phyloP scores from a whole-genome alignment of 768 basidiomycete genomes.

The Russula ochroleuca region DNA sequence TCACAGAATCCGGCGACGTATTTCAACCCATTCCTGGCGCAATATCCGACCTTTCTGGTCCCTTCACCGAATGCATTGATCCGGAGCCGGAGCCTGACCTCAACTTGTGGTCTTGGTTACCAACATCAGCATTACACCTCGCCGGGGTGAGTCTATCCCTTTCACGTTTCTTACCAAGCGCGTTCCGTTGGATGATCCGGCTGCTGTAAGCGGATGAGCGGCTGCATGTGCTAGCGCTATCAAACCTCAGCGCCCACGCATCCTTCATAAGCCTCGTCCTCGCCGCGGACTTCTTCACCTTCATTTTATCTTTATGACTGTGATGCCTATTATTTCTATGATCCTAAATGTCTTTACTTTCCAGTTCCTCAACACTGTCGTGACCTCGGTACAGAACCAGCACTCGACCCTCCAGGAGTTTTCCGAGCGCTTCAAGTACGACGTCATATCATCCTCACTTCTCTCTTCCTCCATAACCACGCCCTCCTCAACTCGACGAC shows the following conservation, averaged over 20 bases:
- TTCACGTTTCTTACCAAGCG: not conserved
- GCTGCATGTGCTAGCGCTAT: not conserved
- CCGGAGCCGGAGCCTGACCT: conserved; percentile 15
- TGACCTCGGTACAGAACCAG: conserved; percentile 14
- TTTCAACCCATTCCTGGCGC: conserved; percentile 27
- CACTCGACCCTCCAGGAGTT: conserved; percentile 21
- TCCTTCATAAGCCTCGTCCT: not conserved
- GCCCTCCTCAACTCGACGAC: conserved; percentile 20
- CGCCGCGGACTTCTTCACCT: not conserved
- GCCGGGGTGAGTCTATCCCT: conserved; percentile 1
- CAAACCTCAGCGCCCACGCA: not conserved
- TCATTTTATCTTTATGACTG: not conserved
- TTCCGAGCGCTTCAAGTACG: conserved; percentile 28
- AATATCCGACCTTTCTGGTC: conserved; percentile 14
- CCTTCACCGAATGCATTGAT: conserved; percentile 8
- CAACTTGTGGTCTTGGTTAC: conserved; percentile 22
- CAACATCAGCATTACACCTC: conserved; percentile 5
- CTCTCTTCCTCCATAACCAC: conserved; percentile 25
- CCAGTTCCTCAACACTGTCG: conserved; percentile 19
- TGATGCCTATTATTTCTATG: not conserved
- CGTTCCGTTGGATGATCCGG: conserved; percentile 14
- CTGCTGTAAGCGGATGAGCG: conserved; percentile 9
- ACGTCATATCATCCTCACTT: conserved; percentile 28
- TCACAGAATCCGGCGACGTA: conserved; percentile 27
- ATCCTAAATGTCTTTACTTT: conserved; percentile 11